Percentiles rank a stretch among this genome's conserved stretches.
Evolutionary conservation across 192 early-diverging fungal species (phyloP).

Genomic region (Coemansia guatemalensis): DNA sequence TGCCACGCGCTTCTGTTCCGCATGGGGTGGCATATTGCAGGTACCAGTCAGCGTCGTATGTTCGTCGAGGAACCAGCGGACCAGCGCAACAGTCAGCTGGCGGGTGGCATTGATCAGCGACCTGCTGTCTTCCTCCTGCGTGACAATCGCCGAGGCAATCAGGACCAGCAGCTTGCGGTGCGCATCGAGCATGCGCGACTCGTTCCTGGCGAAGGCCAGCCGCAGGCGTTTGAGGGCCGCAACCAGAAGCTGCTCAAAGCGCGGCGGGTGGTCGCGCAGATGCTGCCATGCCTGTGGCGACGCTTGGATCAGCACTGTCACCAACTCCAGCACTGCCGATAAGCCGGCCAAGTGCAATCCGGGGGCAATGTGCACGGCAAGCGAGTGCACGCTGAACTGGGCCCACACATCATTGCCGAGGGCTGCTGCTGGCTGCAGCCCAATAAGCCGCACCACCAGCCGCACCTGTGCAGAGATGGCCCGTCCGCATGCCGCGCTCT

Average conservation of each 20-base stretch:
- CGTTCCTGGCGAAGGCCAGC: slow-evolving; percentile 18
- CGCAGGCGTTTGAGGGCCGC: slow-evolving; percentile 23
- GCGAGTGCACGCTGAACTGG: slow-evolving; percentile 14
- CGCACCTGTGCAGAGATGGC: slow-evolving; percentile 23
- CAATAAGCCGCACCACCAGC: slow-evolving; percentile 25
- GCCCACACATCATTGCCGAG: slow-evolving; percentile 21
- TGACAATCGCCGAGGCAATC: slow-evolving; percentile 35
- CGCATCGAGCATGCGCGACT: slow-evolving; percentile 28
- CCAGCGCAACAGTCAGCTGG: slow-evolving; percentile 24
- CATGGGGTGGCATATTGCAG: not conserved
- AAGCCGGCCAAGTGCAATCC: slow-evolving; percentile 24
- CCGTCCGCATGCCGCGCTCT: slow-evolving; percentile 10
- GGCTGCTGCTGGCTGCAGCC: slow-evolving; percentile 15
- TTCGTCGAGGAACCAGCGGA: slow-evolving; percentile 46
- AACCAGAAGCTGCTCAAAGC: slow-evolving; percentile 31
- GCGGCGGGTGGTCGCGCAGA: slow-evolving; percentile 9
- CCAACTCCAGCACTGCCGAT: slow-evolving; percentile 27
- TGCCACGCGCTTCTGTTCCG: slow-evolving; percentile 11
- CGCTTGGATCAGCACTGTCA: slow-evolving; percentile 26
- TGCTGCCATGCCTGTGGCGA: slow-evolving; percentile 22
- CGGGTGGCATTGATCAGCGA: slow-evolving; percentile 28
- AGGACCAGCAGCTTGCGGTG: slow-evolving; percentile 39
- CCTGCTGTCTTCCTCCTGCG: slow-evolving; percentile 31
- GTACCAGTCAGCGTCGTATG: slow-evolving; percentile 18
- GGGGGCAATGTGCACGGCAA: slow-evolving; percentile 9